Base-by-base conservation (phyloP, 441 rosid species). In the Isatis lusitanica region DNA sequence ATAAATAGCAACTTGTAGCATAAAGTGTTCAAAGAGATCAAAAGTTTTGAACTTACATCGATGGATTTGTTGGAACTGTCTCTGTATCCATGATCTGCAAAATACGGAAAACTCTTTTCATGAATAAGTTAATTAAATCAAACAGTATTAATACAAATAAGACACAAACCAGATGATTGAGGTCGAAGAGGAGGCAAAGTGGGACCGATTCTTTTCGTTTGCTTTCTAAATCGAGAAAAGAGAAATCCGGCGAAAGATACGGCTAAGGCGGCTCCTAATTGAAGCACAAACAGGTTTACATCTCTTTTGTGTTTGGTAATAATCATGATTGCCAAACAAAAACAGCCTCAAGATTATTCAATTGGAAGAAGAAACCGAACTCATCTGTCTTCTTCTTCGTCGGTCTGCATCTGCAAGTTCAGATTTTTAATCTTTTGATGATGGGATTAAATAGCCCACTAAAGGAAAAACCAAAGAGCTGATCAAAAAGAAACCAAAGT, bases 231-330 rank as follows among this genome's bases (percentile, higher is more conserved):
- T 36, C 92, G 89, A 59, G 90, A 81, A 80, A 66, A 84, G 70
- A 92, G 66, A 68, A 92, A 80, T 33, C 92, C 96, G 18, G 93
- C 96, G 26, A 88, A 72, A 59, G 97, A 90, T 44, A 94, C 72
- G 28, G 89, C 85, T 3, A 94, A 39, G 46, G 86, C 98, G 40
- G 86, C 82, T 63, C 97, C 97, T 57, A 92, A 13, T 74, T 85
- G 82, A 66, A 89, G 51, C 67, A 89, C 68, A 48, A 87, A n/a
- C 18, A 89, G 80, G 68, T 78, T 88, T 55, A 94, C 36, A 56
- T 85, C 87, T 71, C 73, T 76, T 79, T 84, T 88, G 21, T 83
- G 87, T 67, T 77, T 83, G 52, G 76, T 21, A 13, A 73, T 40
- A 82, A 80, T 79, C 78, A 51, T 84, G 28, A 36, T 69, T 74